Percentiles rank a stretch among this genome's conserved stretches.
These are phyloP conservation scores for Porphyrellus cyaneotinctus DNA, from an alignment of 768 basidiomycete genomes.

Conservation along the genomic window DNA sequence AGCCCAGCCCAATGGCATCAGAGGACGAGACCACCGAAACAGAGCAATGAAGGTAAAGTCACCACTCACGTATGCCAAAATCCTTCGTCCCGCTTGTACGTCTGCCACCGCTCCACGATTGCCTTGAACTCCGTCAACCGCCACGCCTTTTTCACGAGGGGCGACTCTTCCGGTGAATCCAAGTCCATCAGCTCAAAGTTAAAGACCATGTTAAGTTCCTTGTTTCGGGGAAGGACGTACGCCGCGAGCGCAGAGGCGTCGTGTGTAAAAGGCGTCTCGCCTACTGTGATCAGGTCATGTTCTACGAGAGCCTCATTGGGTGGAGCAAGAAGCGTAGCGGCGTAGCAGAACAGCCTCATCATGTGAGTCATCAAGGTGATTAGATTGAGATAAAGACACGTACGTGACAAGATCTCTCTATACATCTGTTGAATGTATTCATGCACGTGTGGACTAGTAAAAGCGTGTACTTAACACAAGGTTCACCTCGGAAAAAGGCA, in stretches of 20 bases:
- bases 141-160: slow-evolving; percentile 47
- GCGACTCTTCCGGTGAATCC: slow-evolving; percentile 42
- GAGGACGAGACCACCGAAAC: neutral
- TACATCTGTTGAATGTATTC: slow-evolving; percentile 69
- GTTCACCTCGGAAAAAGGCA: neutral
- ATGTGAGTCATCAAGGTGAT: slow-evolving; percentile 12
- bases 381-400: slow-evolving; percentile 24
- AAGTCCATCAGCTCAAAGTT: slow-evolving; percentile 60
- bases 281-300: slow-evolving; percentile 59
- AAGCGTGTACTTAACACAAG: neutral
- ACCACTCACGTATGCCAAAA: slow-evolving; percentile 62
- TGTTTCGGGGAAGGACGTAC: slow-evolving; percentile 53
- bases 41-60: neutral
- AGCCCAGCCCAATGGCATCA: neutral
- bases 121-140: slow-evolving; percentile 49
- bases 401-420: slow-evolving; percentile 54
- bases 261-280: slow-evolving; percentile 60
- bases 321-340: slow-evolving; percentile 1
- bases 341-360: neutral
- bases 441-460: slow-evolving; percentile 57
- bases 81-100: slow-evolving; percentile 50
- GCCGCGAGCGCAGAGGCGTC: slow-evolving; percentile 46
- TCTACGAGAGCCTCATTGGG: slow-evolving; percentile 30
- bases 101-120: slow-evolving; percentile 51
- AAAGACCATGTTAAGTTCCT: slow-evolving; percentile 65